Conservation (phyloP, 1,284 basidiomycete species). For the Cutaneotrichosporon cutaneum region DNA sequence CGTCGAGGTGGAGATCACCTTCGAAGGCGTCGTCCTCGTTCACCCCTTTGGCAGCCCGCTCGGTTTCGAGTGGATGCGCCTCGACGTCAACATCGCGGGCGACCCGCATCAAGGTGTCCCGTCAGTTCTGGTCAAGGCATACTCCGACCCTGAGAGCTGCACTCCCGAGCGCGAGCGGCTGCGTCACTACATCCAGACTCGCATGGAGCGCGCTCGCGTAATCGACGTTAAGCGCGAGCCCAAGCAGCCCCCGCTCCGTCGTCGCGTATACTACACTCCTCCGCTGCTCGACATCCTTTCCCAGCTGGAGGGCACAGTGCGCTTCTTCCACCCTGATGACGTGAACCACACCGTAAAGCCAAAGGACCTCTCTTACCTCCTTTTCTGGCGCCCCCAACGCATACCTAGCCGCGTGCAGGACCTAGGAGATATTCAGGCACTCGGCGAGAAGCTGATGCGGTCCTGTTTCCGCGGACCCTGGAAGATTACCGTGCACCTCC, state of each 20-base stretch:
- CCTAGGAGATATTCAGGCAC: too few relatives aligned
- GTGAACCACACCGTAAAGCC: background rate
- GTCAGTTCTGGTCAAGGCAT: background rate
- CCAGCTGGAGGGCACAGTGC: background rate
- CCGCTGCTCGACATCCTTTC: background rate
- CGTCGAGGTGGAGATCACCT: background rate
- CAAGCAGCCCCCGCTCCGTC: background rate
- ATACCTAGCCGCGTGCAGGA: too few relatives aligned
- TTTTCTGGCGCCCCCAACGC: too few relatives aligned
- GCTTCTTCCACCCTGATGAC: background rate
- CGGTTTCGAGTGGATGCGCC: background rate
- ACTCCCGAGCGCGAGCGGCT: background rate
- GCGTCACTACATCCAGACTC: background rate
- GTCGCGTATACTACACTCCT: background rate
- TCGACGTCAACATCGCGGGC: background rate
- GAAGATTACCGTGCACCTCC: background rate
- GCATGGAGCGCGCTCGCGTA: background rate
- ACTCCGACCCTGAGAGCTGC: background rate
- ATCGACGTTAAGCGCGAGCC: background rate
- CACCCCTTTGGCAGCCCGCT: background rate
- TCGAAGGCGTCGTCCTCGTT: background rate
- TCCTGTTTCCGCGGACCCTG: too few relatives aligned
- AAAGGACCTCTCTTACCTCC: background rate
- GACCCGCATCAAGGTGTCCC: background rate
- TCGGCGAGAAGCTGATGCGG: too few relatives aligned